These are phyloP conservation scores for Pseudogymnoascus sp. DNA, from an alignment of 2,329 filamentous ascomycete genomes.

Conservation along the genomic window DNA sequence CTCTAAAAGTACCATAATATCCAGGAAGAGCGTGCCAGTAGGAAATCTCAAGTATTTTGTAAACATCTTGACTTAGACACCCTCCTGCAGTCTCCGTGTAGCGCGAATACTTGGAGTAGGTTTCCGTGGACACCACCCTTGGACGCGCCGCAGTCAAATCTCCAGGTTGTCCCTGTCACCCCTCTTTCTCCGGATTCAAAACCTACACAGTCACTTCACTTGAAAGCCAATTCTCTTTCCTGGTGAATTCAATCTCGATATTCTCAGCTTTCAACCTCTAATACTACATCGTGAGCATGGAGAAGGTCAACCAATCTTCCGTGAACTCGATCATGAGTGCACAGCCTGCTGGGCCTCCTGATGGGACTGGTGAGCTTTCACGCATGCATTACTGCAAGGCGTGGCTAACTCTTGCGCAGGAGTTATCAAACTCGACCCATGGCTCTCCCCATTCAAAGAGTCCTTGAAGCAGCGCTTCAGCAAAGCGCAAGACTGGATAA, in stretches of 20 bases:
- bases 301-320: conserved; percentile 22
- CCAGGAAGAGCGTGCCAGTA: neutral
- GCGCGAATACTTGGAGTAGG: conserved; percentile 2
- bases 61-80: conserved; percentile 4
- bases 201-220: neutral
- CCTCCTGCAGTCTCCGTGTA: neutral
- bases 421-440: conserved; percentile 80
- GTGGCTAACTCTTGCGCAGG: conserved; percentile 43
- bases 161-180: conserved; percentile 16
- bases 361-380: conserved; percentile 59
- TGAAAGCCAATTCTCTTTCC: neutral
- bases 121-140: conserved; percentile 7
- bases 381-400: neutral
- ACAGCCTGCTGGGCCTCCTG: conserved; percentile 47
- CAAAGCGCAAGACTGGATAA: conserved; percentile 80
- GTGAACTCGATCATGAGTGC: conserved; percentile 27
- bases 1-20: neutral
- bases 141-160: conserved; percentile 11
- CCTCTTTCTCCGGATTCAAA: conserved; percentile 13
- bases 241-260: neutral
- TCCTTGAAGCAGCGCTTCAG: conserved; percentile 67
- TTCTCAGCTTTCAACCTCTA: neutral
- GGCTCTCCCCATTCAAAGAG: conserved; percentile 77
- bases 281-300: conserved; percentile 21
- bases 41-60: neutral